Base-by-base conservation (phyloP, 306 rosid genomes). In the Ochetophila trinervis region DNA sequence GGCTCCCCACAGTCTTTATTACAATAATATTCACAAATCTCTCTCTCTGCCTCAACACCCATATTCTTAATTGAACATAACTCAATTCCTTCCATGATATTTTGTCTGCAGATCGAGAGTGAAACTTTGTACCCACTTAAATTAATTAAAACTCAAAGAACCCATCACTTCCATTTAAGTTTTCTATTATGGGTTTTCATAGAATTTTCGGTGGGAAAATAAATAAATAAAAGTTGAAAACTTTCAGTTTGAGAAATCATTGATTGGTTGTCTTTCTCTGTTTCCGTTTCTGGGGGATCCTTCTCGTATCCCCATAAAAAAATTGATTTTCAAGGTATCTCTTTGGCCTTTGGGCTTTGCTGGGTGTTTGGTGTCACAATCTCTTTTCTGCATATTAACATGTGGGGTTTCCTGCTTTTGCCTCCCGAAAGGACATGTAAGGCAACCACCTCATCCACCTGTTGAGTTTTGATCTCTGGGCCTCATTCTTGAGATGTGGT, bases 281-380 rank as follows among this genome's bases (percentile, higher is more conserved):
- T 60, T 72, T 45, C 81, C 72, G 76, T 73, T 74, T 78, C 54
- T 55, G 67, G 54, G 72, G 79, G 74, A 76, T 75, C 77, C 79
- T 72, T 74, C 82, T 57, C 78, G 21, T 66, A 77, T 82, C 74
- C 86, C 86, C 78, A 77, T 74, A 78, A 84, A 68, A 35, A 22
- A 42, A 1, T 27, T 27, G 2, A 6, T 59, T 80, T 84, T 62
- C 77, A 74, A 77, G 74, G 79, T 17, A 78, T 76, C 82, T 72
- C 77, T 80, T 86, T 82, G 93, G 90, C 90, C 82, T 82, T 89
- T 84, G 90, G 74, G 88, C 93, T 84, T 85, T 58, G 58, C 70
- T 71, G 24, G 70, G 59, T 2, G 69, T 63, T 79, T 72, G 67
- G 69, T 71, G 71, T 70, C 77, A 56, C 70, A 32, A 40, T 61